Conservation (phyloP, 148 eudicot species). For the Pouteria glomerata region DNA sequence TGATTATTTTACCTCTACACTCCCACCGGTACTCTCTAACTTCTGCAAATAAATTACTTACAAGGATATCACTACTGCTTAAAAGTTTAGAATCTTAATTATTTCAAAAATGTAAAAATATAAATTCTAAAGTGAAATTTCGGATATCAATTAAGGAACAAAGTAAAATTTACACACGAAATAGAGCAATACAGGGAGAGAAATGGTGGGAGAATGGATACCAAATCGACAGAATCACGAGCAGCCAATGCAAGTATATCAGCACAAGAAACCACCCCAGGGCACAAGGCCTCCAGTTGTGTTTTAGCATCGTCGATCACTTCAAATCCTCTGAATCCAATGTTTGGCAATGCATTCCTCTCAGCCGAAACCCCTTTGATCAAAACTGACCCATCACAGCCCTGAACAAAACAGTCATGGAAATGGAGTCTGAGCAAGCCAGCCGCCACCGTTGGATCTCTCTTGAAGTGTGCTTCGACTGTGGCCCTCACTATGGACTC, state of each 20-base stretch:
- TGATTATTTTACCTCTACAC: no score
- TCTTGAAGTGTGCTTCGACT: slow-evolving; percentile 39
- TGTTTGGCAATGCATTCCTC: slow-evolving; percentile 45
- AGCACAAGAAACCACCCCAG: slow-evolving; percentile 77
- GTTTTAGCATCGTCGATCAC: slow-evolving; percentile 72
- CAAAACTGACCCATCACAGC: slow-evolving; percentile 70
- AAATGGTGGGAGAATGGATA: slow-evolving; percentile 8
- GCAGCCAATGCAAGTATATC: slow-evolving; percentile 80
- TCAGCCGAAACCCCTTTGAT: slow-evolving; percentile 52
- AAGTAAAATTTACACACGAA: background rate
- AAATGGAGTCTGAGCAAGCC: slow-evolving; percentile 66
- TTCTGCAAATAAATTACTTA: no score
- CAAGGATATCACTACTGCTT: no score
- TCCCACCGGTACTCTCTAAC: no score
- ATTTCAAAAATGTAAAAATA: no score
- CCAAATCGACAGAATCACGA: slow-evolving; percentile 70
- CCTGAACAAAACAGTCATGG: slow-evolving; percentile 83
- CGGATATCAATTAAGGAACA: no score
- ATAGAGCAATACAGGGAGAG: background rate
- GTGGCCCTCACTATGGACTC: slow-evolving; percentile 53
- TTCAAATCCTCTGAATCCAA: slow-evolving; percentile 59
- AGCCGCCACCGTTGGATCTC: slow-evolving; percentile 59
- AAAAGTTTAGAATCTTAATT: no score
- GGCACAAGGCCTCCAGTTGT: slow-evolving; percentile 59
- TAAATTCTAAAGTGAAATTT: no score